Evolutionary conservation across 2,329 filamentous ascomycete species (phyloP).

Genomic region (Fusarium caatingaense): DNA sequence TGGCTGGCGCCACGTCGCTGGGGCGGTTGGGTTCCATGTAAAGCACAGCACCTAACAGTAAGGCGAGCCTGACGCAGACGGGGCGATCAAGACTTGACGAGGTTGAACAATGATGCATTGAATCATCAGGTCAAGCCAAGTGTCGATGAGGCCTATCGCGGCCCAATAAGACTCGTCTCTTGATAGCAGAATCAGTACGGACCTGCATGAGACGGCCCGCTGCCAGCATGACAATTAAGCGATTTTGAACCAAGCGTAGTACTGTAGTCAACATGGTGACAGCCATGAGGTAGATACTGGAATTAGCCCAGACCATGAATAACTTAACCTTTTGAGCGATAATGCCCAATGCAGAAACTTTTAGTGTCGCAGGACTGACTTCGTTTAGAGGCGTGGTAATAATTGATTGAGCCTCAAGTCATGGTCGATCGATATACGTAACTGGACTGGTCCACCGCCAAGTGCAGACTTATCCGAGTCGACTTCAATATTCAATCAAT

Average conservation of each 20-base stretch:
- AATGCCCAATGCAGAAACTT: background rate
- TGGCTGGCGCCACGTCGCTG: constrained; percentile 48
- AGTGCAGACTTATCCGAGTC: constrained; percentile 19
- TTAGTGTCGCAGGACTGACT: background rate
- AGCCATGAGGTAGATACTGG: background rate
- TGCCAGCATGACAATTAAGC: constrained; percentile 34
- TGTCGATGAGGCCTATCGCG: constrained; percentile 43
- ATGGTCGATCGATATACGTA: constrained; percentile 4
- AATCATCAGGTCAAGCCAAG: constrained; percentile 18
- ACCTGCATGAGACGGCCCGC: constrained; percentile 42
- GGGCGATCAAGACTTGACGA: constrained; percentile 26
- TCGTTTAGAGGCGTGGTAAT: background rate
- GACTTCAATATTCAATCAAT: constrained; percentile 7
- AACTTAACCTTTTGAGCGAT: background rate
- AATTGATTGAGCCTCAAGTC: constrained; percentile 1
- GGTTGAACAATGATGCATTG: constrained; percentile 36
- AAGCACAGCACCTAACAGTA: constrained; percentile 12
- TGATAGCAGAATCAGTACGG: constrained; percentile 29
- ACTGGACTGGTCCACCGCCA: constrained; percentile 19
- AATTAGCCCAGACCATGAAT: background rate
- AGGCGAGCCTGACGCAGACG: constrained; percentile 37
- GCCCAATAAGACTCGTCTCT: constrained; percentile 43
- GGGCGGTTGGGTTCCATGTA: constrained; percentile 46
- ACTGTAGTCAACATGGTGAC: background rate
- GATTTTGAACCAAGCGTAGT: constrained; percentile 22